Evolutionary conservation across 208 protist species (phyloP).

Genomic region (Trypanosoma cruzi): DNA sequence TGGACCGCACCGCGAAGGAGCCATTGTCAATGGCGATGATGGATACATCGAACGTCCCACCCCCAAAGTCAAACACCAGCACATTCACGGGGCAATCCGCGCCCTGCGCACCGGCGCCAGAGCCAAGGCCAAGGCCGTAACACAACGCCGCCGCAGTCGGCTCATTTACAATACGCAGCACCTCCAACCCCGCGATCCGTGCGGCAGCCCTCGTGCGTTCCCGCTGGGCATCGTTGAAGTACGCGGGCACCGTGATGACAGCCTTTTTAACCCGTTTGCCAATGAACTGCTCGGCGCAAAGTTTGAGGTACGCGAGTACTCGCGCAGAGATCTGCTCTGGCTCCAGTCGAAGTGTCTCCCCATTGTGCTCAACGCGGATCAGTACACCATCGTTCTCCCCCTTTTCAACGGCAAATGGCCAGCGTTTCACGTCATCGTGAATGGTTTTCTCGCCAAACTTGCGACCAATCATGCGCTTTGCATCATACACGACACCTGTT

Average conservation of each 20-base stretch:
- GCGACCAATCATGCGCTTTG: constrained; percentile 96
- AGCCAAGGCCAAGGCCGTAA: constrained; percentile 95
- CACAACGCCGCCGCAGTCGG: constrained; percentile 97
- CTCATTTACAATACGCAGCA: constrained; percentile 98
- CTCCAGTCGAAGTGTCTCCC: constrained; percentile 90
- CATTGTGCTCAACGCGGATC: constrained; percentile 63
- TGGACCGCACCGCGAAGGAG: constrained; percentile 98
- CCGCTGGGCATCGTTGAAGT: constrained; percentile 98
- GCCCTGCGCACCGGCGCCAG: constrained; percentile 31
- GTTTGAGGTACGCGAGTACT: constrained; percentile 95
- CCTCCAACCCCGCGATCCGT: constrained; percentile 94
- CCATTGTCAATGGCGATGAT: constrained; percentile 97
- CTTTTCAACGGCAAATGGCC: constrained; percentile 94
- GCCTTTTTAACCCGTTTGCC: constrained; percentile 93
- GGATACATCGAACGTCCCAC: constrained; percentile 98
- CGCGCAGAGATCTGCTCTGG: constrained; percentile 97
- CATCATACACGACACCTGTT: constrained; percentile 94
- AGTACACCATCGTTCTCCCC: constrained; percentile 40
- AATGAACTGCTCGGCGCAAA: constrained; percentile 95
- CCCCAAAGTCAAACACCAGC: constrained; percentile 97
- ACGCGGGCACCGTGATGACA: constrained; percentile 97
- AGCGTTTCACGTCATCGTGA: constrained; percentile 93
- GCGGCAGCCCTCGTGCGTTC: constrained; percentile 98
- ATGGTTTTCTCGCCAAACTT: constrained; percentile 87
- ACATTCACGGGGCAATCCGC: constrained; percentile 57